These are phyloP conservation scores for Xylaria sp. DNA, from an alignment of 2,329 filamentous ascomycete species.

Conservation along the genomic window DNA sequence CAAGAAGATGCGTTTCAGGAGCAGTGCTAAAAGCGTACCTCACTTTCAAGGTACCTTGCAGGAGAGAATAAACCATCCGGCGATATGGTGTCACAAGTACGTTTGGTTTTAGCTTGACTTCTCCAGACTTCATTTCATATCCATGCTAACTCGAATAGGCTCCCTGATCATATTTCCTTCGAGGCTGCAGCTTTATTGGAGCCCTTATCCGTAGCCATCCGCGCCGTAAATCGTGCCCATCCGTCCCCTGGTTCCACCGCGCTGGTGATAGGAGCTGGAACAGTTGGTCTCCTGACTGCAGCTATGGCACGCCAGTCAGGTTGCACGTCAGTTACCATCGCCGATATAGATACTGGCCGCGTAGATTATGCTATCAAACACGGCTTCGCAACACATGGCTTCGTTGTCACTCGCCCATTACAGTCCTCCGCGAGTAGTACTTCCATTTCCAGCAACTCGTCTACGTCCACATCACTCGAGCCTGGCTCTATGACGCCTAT, in stretches of 20 bases:
- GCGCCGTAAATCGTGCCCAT: conserved; percentile 66
- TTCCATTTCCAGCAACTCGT: conserved; percentile 54
- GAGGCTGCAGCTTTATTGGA: conserved; percentile 70
- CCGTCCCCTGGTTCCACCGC: conserved; percentile 64
- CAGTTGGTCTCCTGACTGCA: conserved; percentile 70
- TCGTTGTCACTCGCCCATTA: conserved; percentile 60
- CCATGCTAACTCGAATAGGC: conserved; percentile 49
- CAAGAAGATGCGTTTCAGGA: conserved; percentile 69
- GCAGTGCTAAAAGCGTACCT: conserved; percentile 70
- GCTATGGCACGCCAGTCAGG: conserved; percentile 71
- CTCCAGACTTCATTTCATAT: conserved; percentile 1
- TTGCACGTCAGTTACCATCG: conserved; percentile 67
- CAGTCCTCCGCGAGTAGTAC: conserved; percentile 57
- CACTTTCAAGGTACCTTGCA: conserved; percentile 72
- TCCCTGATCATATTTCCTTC: conserved; percentile 68
- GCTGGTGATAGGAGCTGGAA: conserved; percentile 72
- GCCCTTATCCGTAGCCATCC: conserved; percentile 70
- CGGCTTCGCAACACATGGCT: conserved; percentile 69
- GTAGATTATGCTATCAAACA: conserved; percentile 68
- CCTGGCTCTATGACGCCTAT: conserved; percentile 56
- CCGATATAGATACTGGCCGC: conserved; percentile 68
- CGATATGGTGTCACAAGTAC: conserved; percentile 70
- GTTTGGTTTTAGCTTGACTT: conserved; percentile 37
- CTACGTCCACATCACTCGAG: conserved; percentile 57
- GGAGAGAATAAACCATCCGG: conserved; percentile 70